Evolutionary conservation across 2,329 filamentous ascomycete species (phyloP).

Genomic region (Coniochaeta sp.): DNA sequence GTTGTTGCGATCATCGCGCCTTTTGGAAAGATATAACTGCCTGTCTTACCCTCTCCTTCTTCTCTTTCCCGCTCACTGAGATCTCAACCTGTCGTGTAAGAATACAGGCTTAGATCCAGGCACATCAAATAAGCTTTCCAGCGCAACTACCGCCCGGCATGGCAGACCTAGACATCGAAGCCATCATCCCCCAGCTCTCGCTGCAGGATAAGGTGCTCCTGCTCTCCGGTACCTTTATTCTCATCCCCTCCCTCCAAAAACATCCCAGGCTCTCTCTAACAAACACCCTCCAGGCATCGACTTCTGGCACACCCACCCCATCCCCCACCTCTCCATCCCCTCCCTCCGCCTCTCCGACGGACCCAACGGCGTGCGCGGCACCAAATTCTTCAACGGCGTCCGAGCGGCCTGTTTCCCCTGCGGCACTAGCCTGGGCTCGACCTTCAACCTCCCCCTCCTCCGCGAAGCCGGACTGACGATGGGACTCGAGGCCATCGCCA

Average conservation of each 20-base stretch:
- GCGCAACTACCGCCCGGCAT: constrained; percentile 20
- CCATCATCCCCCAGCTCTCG: constrained; percentile 46
- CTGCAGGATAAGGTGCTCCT: constrained; percentile 46
- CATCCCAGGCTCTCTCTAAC: background rate
- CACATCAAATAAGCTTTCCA: background rate
- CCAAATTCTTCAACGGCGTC: constrained; percentile 59
- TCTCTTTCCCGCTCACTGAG: no score
- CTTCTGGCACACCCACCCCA: constrained; percentile 61
- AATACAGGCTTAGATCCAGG: no score
- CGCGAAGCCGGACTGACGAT: constrained; percentile 43
- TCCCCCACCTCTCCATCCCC: constrained; percentile 55
- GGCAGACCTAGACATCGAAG: constrained; percentile 47
- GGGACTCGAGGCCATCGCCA: constrained; percentile 45
- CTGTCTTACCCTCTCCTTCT: no score
- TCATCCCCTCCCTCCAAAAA: background rate
- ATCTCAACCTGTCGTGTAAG: no score
- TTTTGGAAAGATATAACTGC: no score
- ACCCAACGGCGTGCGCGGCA: constrained; percentile 62
- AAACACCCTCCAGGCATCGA: constrained; percentile 44
- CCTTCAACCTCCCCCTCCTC: constrained; percentile 48
- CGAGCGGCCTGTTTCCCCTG: constrained; percentile 56
- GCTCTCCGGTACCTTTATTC: constrained; percentile 33
- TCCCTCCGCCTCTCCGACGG: constrained; percentile 61
- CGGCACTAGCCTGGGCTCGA: constrained; percentile 49
- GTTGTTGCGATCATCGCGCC: no score